These are phyloP conservation scores for Lyophyllum shimeji DNA, from an alignment of 768 basidiomycete genomes.

Conservation along the genomic window DNA sequence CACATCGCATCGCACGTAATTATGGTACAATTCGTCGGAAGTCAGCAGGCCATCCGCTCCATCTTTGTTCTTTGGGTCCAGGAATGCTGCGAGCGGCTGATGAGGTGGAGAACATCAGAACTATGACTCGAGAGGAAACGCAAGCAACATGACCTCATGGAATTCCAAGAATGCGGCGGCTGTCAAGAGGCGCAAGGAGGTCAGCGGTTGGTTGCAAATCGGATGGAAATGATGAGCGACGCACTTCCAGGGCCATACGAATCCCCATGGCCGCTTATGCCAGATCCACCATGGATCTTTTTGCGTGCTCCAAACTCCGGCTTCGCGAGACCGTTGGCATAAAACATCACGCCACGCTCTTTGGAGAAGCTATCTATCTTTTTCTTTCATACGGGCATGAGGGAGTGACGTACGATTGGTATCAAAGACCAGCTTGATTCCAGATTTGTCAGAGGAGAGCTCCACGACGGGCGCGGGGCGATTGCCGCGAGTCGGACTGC, in stretches of 20 bases:
- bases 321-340: slow-evolving; percentile 57
- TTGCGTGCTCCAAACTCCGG: slow-evolving; percentile 56
- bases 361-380: neutral
- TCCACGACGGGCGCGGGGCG: slow-evolving; percentile 46
- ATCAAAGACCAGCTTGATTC: slow-evolving; percentile 59
- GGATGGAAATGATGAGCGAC: slow-evolving; percentile 19
- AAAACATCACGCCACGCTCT: slow-evolving; percentile 80
- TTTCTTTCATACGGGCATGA: neutral
- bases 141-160: slow-evolving; percentile 48
- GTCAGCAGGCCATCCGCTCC: slow-evolving; percentile 67
- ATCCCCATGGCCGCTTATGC: slow-evolving; percentile 49
- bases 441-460: slow-evolving; percentile 56
- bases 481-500: slow-evolving; percentile 21
- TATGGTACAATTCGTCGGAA: slow-evolving; percentile 72
- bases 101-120: neutral
- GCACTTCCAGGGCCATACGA: slow-evolving; percentile 60
- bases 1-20: slow-evolving; percentile 63
- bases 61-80: slow-evolving; percentile 54
- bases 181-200: slow-evolving; percentile 20
- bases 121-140: neutral
- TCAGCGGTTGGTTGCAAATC: slow-evolving; percentile 5
- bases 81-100: slow-evolving; percentile 63
- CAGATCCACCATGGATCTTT: slow-evolving; percentile 76
- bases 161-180: slow-evolving; percentile 70
- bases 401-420: slow-evolving; percentile 61